Percentiles rank a stretch among this genome's conserved stretches.
phyloP scores from a whole-genome alignment of 306 rosid species.

The Astragalus glycyphyllos region DNA sequence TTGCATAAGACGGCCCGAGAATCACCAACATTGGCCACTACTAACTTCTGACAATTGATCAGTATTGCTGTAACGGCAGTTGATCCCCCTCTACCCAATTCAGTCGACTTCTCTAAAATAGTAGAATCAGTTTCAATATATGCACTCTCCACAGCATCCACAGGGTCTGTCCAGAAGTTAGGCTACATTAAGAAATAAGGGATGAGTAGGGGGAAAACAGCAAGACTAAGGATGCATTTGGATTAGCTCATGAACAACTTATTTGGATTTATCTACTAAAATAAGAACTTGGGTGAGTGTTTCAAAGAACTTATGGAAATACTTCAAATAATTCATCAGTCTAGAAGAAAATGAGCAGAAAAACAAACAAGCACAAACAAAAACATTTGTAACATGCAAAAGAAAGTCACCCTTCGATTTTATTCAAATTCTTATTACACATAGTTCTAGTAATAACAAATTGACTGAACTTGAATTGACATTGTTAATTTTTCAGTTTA shows the following conservation, averaged over 20 bases:
- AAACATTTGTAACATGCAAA: background rate
- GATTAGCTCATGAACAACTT: background rate
- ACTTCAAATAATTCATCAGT: too few species aligned
- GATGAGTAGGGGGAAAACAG: background rate
- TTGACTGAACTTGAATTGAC: conserved; percentile 24
- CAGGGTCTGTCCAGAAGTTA: conserved; percentile 79
- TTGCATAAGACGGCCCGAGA: conserved; percentile 81
- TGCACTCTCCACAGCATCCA: conserved; percentile 71
- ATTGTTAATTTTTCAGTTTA: conserved; percentile 16
- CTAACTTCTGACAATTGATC: conserved; percentile 73
- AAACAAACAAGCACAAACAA: conserved; percentile 3
- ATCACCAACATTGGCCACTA: conserved; percentile 94
- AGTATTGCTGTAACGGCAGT: conserved; percentile 98
- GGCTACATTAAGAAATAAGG: conserved; percentile 52
- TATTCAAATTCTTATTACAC: background rate
- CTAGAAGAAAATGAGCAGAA: background rate
- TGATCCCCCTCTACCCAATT: conserved; percentile 92
- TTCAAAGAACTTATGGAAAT: background rate
- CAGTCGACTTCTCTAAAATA: conserved; percentile 75
- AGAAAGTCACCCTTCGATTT: background rate
- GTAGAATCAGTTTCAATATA: conserved; percentile 69
- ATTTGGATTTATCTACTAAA: too few species aligned
- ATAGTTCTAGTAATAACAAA: conserved; percentile 1
- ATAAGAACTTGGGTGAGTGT: background rate
- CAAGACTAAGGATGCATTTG: background rate